A percentile compares a stretch with the other conserved stretches of the same genome.
These are phyloP conservation scores for Solanum chiquidenum DNA, from an alignment of 257 asterid species.

Conservation along the genomic window DNA sequence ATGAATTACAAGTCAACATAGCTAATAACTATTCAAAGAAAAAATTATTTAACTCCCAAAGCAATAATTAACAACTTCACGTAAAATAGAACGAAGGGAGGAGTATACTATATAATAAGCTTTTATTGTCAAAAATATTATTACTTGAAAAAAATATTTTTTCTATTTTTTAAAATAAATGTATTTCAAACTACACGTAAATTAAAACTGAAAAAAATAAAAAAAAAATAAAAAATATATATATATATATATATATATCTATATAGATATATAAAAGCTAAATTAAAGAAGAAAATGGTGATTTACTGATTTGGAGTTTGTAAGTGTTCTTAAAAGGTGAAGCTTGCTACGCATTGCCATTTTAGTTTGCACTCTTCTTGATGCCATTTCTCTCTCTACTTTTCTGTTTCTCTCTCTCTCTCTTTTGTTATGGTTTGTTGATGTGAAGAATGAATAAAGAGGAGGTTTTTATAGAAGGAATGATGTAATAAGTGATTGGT, in stretches of 20 bases:
- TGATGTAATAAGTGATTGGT: neutral
- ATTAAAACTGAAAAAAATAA: accelerated
- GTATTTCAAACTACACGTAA: neutral
- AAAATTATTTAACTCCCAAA: neutral
- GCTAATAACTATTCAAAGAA: neutral
- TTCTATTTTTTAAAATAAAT: neutral
- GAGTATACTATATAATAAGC: neutral
- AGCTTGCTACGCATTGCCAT: constrained; percentile 35
- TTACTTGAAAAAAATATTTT: no score
- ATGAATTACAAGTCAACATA: neutral
- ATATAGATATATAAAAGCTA: neutral
- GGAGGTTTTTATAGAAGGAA: constrained; percentile 26
- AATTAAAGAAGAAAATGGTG: neutral
- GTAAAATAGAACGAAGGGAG: neutral
- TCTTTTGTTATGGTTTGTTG: neutral
- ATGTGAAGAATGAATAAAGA: constrained; percentile 2
- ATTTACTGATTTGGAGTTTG: constrained; percentile 67
- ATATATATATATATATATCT: no score
- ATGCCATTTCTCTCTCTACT: constrained; percentile 17
- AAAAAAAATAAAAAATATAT: no score
- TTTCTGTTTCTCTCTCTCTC: neutral
- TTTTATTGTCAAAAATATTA: neutral
- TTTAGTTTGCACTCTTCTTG: constrained; percentile 25
- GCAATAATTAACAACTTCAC: neutral
- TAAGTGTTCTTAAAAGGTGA: constrained; percentile 33